A percentile compares a stretch with the other conserved stretches of the same genome.
Evolutionary conservation across 2,329 filamentous ascomycete genomes (phyloP).

Genomic region (Monilinia fructigena): DNA sequence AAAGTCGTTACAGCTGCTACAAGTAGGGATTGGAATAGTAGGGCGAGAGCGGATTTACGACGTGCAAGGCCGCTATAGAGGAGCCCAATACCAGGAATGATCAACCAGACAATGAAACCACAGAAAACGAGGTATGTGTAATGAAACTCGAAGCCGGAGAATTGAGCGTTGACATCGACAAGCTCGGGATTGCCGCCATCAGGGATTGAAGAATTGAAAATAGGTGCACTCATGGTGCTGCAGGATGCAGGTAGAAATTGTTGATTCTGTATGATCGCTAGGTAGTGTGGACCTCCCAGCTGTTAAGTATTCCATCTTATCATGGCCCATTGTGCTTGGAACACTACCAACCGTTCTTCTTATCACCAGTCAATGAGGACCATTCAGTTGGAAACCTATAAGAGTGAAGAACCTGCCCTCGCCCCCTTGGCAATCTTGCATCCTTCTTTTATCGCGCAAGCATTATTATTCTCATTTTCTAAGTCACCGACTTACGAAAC

Average conservation of each 20-base stretch:
- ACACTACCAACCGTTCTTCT: too few relatives aligned
- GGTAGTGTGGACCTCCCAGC: too few relatives aligned
- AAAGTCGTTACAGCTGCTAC: slow-evolving; percentile 55
- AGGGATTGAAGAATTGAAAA: slow-evolving; percentile 41
- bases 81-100: slow-evolving; percentile 65
- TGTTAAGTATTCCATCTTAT: too few relatives aligned
- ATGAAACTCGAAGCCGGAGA: slow-evolving; percentile 58
- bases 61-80: slow-evolving; percentile 63
- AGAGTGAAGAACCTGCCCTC: too few relatives aligned
- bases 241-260: neutral
- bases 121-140: slow-evolving; percentile 60
- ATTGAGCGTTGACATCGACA: slow-evolving; percentile 54
- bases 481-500: too few relatives aligned
- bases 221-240: slow-evolving; percentile 23
- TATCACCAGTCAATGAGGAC: neutral
- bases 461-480: too few relatives aligned
- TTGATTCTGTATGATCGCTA: too few relatives aligned
- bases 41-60: slow-evolving; percentile 59
- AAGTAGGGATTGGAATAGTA: slow-evolving; percentile 62
- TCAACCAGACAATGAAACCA: slow-evolving; percentile 62
- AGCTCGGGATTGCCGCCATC: slow-evolving; percentile 54
- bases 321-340: too few relatives aligned
- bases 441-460: too few relatives aligned
- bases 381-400: too few relatives aligned
- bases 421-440: too few relatives aligned